Base-by-base conservation (phyloP, 768 basidiomycete genomes). In the Lactarius tabidus region DNA sequence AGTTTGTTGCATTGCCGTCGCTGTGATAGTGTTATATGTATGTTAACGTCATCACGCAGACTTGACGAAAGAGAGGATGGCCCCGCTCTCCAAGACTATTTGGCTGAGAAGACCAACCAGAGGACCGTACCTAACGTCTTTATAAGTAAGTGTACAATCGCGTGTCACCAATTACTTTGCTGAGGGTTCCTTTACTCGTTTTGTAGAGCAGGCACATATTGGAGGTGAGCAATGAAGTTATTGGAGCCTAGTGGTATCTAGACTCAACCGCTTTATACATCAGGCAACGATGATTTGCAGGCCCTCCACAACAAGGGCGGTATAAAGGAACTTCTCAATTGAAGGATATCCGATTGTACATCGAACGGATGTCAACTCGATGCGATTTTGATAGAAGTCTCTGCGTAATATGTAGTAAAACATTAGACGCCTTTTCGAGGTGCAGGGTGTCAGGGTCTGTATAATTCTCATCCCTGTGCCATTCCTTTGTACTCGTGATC, bases 41-140 rank as follows among this genome's bases (percentile, higher is more conserved):
- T 43, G 14, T 26, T 18, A 52, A 53, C 38, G 10, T 23, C 28
- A 53, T 23, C 15, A 36, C 52, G 8, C 51, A 88, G 89, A 72
- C 77, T 91, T 52, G 86, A 91, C 71, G 66, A 78, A 58, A 76
- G 76, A 33, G 77, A 82, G 0, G 85, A 93, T 41, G 88, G 84
- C 14, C 18, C 62, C 17, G 84, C 68, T 0, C 87, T 92, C 58
- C 91, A 93, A 71, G 67, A 74, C n/a, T 91, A 91, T 70, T 78
- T 93, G 3, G 23, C 9, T 1, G 57, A 80, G 69, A 90, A 85
- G 80, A 89, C 88, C 0, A 80, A 80, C 0, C 90, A 88, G 69
- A 75, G 82, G n/a, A 88, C 87, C 8, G 91, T 93, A 9, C 91
- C 91, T 31, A 89, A 86, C 71, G 79, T 90, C 62, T 93, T 90